Percentiles rank a stretch among this genome's conserved stretches.
phyloP scores from a whole-genome alignment of 257 asterid species.

The Vinca minor region DNA sequence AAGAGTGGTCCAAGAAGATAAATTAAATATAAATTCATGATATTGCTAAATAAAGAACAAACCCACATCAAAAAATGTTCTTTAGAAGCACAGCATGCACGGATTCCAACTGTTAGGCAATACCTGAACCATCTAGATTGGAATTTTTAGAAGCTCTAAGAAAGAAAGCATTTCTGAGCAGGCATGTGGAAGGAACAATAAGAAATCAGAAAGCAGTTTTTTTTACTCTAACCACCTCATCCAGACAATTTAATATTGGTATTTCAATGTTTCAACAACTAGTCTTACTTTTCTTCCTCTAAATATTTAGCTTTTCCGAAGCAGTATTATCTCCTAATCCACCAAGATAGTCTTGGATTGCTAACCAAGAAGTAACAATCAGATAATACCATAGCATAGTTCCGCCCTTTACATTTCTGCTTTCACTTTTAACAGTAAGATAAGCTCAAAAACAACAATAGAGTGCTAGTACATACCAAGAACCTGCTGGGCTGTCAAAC shows the following conservation, averaged over 20 bases:
- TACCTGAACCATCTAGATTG: neutral
- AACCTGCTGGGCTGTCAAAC: slow-evolving; percentile 87
- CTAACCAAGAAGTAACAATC: neutral
- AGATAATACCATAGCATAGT: neutral
- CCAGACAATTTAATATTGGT: neutral
- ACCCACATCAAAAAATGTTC: neutral
- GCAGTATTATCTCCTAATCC: neutral
- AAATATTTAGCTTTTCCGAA: too few relatives aligned
- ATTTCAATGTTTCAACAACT: neutral
- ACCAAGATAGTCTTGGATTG: neutral
- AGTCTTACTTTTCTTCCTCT: neutral
- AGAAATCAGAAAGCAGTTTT: neutral
- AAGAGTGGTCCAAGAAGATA: neutral
- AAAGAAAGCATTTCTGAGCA: neutral
- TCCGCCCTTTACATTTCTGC: neutral
- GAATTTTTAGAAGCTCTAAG: neutral
- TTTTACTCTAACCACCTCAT: neutral
- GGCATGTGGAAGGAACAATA: neutral
- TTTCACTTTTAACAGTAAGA: neutral
- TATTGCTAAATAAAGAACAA: neutral
- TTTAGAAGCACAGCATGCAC: neutral
- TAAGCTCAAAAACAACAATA: neutral
- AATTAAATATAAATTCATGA: neutral
- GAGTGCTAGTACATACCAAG: slow-evolving; percentile 50
- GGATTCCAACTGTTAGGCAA: neutral